Evolutionary conservation across 148 eudicot genomes (phyloP), one percentile per base, ranked within the genome.

Genomic region (Nyssa sinensis): DNA sequence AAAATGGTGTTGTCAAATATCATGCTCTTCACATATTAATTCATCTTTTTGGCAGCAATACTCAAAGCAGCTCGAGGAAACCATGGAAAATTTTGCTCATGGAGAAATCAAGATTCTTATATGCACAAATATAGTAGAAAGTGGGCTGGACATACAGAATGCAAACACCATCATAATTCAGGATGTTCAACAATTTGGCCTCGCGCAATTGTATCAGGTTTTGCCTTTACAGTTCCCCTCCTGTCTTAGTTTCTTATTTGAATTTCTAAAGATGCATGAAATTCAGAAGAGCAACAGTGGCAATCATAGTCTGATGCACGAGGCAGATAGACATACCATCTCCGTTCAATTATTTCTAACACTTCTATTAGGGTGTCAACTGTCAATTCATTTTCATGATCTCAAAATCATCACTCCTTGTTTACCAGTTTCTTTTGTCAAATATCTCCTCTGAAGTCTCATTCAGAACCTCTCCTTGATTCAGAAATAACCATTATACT

Each of bases 161-260:
- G 98, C 97, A 41, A 95, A 95, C 84, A 92, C 98, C 72, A 95
- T 95, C 53, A 80, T 95, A 65, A 84, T 95, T 82, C 98, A 95
- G 80, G 96, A 95, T 80, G 90, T 95, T 80, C 98, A 95, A 76
- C 91, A 89, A 77, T 95, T 95, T 83, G 98, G 98, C 61, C 97
- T 95, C 64, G 94, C 98, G 69, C 98, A 95, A 63, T 74, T 95
- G 78, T 95, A 95, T 81, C 98, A 95, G 98, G 98, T 92, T 77
- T 62, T 55, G 7, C 34, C 44, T 57, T 39, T 23, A 28, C 71
- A 76, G 74, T 35, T 73, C 33, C 35, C 16, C 73, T 75, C 59
- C 69, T 39, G 62, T 58, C 67, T 44, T 41, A 37, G 35, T 35
- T 57, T 31, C 59, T 67, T 37, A 1, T 25, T 71, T 39, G 44